Evolutionary conservation across 257 asterid species (phyloP).

Genomic region (Solanum okadae): DNA sequence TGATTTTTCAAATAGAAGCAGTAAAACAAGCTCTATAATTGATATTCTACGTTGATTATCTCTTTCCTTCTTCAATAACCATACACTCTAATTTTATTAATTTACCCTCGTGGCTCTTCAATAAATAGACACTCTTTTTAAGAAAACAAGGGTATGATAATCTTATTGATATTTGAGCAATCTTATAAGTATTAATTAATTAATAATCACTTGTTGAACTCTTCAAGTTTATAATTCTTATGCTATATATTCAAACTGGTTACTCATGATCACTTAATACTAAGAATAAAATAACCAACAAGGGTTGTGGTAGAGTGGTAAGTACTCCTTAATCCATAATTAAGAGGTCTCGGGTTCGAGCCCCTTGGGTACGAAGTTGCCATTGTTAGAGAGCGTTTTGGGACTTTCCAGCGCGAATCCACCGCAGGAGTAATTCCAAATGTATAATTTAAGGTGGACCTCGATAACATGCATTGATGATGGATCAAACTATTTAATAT

Average conservation of each 20-base stretch:
- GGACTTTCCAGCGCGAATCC: no score
- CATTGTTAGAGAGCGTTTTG: no score
- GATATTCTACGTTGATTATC: no score
- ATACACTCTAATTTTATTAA: not conserved
- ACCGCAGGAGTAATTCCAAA: no score
- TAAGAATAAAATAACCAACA: not conserved
- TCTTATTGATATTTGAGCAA: not conserved
- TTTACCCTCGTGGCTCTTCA: not conserved
- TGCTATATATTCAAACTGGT: not conserved
- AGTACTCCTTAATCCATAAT: no score
- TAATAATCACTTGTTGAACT: not conserved
- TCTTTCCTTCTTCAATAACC: not conserved
- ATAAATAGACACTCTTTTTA: not conserved
- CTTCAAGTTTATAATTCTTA: not conserved
- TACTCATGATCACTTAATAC: not conserved
- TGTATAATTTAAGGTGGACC: not conserved
- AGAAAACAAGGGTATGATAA: not conserved
- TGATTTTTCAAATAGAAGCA: no score
- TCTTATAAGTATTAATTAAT: not conserved
- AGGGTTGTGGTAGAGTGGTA: no score
- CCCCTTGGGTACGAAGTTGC: rapidly evolving
- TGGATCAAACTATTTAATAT: not conserved
- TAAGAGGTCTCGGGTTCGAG: no score
- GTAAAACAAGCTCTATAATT: no score
- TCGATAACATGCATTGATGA: not conserved